Conservation (phyloP, 2,329 filamentous ascomycete genomes). For the Juglanconis juglandina region DNA sequence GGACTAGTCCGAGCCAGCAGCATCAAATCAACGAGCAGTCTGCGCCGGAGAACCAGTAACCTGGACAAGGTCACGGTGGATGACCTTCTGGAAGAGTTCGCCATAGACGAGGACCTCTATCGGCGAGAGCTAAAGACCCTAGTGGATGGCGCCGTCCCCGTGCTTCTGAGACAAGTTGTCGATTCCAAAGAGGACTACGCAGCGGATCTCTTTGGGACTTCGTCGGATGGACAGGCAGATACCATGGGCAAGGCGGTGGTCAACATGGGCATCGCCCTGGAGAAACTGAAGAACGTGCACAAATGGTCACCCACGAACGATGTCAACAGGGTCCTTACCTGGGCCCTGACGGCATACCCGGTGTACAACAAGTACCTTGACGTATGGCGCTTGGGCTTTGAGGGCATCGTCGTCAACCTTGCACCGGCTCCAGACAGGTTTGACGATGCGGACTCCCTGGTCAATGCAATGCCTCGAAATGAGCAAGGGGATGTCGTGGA, state of each 20-base stretch:
- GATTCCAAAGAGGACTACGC: slow-evolving; percentile 63
- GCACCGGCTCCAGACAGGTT: slow-evolving; percentile 58
- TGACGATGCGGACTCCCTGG: slow-evolving; percentile 59
- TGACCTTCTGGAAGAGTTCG: slow-evolving; percentile 76
- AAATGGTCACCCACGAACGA: slow-evolving; percentile 74
- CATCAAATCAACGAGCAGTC: slow-evolving; percentile 72
- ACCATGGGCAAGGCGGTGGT: slow-evolving; percentile 81
- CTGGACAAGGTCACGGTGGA: slow-evolving; percentile 65
- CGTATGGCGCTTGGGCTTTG: slow-evolving; percentile 89
- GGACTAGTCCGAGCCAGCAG: slow-evolving; percentile 62
- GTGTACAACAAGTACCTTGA: slow-evolving; percentile 83
- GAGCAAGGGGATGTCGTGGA: slow-evolving; percentile 66
- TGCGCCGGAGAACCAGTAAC: slow-evolving; percentile 68
- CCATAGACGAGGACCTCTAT: slow-evolving; percentile 82
- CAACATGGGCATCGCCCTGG: slow-evolving; percentile 86
- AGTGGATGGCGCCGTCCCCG: slow-evolving; percentile 91
- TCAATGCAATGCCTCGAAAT: slow-evolving; percentile 58
- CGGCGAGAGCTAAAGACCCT: slow-evolving; percentile 86
- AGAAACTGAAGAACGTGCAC: slow-evolving; percentile 78
- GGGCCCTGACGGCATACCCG: slow-evolving; percentile 74
- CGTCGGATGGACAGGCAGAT: slow-evolving; percentile 50
- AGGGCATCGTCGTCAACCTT: slow-evolving; percentile 90
- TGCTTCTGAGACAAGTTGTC: slow-evolving; percentile 80
- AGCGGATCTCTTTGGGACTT: slow-evolving; percentile 64
- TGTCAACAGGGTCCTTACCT: slow-evolving; percentile 68